A percentile compares a stretch with the other conserved stretches of the same genome.
phyloP scores from a whole-genome alignment of 352 stramenopile genomes.

The Albugo candida region DNA sequence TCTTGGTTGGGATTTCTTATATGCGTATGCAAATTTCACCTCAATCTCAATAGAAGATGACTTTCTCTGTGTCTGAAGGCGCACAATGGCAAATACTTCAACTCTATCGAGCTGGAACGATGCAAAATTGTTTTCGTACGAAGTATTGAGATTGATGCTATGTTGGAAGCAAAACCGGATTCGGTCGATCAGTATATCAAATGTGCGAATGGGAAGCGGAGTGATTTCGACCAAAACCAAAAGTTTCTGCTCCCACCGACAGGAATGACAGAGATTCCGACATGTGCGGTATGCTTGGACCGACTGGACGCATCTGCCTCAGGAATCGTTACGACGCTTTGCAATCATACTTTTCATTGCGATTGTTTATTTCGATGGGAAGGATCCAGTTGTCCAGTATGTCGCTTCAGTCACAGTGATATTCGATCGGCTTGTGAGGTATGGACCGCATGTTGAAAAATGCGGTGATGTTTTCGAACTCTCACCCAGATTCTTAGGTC shows the following conservation, averaged over 20 bases:
- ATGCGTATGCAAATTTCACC: not conserved
- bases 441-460: slow-evolving; percentile 11
- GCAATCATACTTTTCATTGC: slow-evolving; percentile 97
- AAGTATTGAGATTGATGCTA: slow-evolving; percentile 67
- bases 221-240: not conserved
- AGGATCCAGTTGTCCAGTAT: slow-evolving; percentile 91
- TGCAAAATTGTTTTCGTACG: slow-evolving; percentile 83
- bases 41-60: not conserved
- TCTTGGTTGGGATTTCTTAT: slow-evolving; percentile 12
- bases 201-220: slow-evolving; percentile 6
- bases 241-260: slow-evolving; percentile 36
- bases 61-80: slow-evolving; percentile 16
- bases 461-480: slow-evolving; percentile 22
- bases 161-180: slow-evolving; percentile 5
- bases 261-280: slow-evolving; percentile 76
- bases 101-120: slow-evolving; percentile 79
- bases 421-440: slow-evolving; percentile 83
- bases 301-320: slow-evolving; percentile 67
- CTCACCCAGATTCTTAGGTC: slow-evolving; percentile 15
- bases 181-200: not conserved
- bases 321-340: slow-evolving; percentile 91
- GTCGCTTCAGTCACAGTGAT: slow-evolving; percentile 90
- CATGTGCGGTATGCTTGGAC: slow-evolving; percentile 84
- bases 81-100: slow-evolving; percentile 83
- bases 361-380: slow-evolving; percentile 90